Evolutionary conservation across 257 asterid genomes (phyloP), one percentile per base, ranked within the genome.

Genomic region (Jaltomata sinuosa): DNA sequence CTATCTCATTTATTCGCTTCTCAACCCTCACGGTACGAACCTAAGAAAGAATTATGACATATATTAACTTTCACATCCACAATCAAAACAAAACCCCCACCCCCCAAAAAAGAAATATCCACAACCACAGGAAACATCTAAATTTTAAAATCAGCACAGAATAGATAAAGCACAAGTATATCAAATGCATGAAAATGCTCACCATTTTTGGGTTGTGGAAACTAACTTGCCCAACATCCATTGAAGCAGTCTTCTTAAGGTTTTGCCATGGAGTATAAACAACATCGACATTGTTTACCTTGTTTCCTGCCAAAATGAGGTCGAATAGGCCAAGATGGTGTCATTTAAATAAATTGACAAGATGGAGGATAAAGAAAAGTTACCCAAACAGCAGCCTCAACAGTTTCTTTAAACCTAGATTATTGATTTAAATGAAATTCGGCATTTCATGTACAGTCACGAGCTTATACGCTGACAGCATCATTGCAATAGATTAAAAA

Each of bases 161-260:
- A 25, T 5, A 72, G 49, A 22, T 50, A 64, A 22, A 59, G 8
- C 72, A 83, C 6, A 84, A 64, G 15, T 50, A 34, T 53, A 27
- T 68, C 29, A 80, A 85, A 79, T 50, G 36, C 34, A 84, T 21
- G 61, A 76, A 47, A 77, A 16, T 82, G 78, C 95, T 90, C 87
- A 95, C 99, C 98, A 91, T 91, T 89, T 94, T 97, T 32, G 98
- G 86, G 85, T 89, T 95, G 89, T 94, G 89, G 87, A 97, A 97
- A 84, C 98, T 96, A 88, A 97, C 98, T 97, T 97, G 99, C 79
- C 99, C 99, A 71, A 97, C 98, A 88, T 97, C 99, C 99, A 97
- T 97, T 81, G 99, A 94, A 53, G 98, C 91, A 80, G 97, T 92
- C 90, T 97, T 97, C 91, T 94, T 97, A 47, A 97, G 98, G 89